phyloP scores from a whole-genome alignment of 495 filamentous ascomycete species.

The Xanthoparmelia taractica region DNA sequence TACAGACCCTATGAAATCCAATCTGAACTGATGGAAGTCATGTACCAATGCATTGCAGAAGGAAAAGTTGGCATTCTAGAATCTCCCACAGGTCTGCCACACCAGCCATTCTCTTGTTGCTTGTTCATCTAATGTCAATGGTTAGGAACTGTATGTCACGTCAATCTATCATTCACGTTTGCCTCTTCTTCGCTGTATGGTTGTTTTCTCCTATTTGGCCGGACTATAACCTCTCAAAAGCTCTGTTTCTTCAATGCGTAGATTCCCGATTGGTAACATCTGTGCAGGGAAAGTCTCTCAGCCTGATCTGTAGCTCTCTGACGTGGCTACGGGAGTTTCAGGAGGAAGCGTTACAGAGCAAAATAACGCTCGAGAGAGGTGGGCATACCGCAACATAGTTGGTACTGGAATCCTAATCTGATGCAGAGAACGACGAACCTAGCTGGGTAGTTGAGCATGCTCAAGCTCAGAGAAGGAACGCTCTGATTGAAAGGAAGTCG shows the following conservation, averaged over 20 bases:
- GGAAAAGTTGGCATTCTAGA: slow-evolving; percentile 86
- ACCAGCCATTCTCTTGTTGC: background rate
- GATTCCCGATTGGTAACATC: background rate
- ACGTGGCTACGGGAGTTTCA: slow-evolving; percentile 92
- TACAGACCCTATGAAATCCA: slow-evolving; percentile 89
- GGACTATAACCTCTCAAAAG: background rate
- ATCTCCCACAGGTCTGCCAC: slow-evolving; percentile 67
- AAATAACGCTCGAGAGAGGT: slow-evolving; percentile 33
- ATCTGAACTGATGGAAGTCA: slow-evolving; percentile 75
- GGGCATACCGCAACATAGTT: slow-evolving; percentile 12
- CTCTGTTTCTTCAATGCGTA: background rate
- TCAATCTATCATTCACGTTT: slow-evolving; percentile 20
- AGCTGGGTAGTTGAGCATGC: slow-evolving; percentile 81
- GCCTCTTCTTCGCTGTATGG: background rate
- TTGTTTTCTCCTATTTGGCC: background rate
- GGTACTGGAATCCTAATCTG: slow-evolving; percentile 18
- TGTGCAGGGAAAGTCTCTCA: slow-evolving; percentile 87
- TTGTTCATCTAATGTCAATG: slow-evolving; percentile 4
- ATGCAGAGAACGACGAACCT: slow-evolving; percentile 64
- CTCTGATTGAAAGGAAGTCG: slow-evolving; percentile 55
- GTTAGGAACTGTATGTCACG: slow-evolving; percentile 44
- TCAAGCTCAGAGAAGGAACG: slow-evolving; percentile 56
- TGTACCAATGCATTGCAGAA: slow-evolving; percentile 74
- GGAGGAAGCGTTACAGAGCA: slow-evolving; percentile 53
- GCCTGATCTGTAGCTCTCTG: slow-evolving; percentile 83